Evolutionary conservation across 768 basidiomycete genomes (phyloP).

Genomic region (Leccinum incarnatum): DNA sequence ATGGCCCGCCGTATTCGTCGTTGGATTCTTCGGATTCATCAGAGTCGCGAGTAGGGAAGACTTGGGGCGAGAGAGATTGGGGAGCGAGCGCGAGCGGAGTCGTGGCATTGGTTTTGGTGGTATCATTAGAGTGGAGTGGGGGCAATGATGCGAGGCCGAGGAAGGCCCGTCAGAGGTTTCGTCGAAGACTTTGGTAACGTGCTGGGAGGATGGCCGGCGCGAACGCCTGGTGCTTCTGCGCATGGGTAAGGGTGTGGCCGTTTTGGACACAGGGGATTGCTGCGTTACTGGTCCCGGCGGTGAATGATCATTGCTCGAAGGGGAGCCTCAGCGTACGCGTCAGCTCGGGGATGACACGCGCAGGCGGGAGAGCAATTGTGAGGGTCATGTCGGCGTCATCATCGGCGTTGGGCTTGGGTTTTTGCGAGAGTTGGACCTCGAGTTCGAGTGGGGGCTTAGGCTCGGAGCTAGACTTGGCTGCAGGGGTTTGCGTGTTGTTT

Average conservation of each 20-base stretch:
- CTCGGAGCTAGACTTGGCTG: no score
- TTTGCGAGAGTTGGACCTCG: no score
- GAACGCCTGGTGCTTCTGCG: no score
- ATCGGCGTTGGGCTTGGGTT: no score
- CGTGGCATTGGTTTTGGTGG: neutral
- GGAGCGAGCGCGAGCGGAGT: neutral
- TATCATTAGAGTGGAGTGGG: constrained; percentile 16
- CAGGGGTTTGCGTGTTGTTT: no score
- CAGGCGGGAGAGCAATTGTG: constrained; percentile 6
- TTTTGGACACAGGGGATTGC: no score
- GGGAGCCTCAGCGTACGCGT: neutral
- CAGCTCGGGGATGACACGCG: constrained; percentile 28
- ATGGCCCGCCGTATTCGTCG: no score
- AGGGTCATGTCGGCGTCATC: constrained; percentile 3
- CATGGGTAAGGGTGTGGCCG: no score
- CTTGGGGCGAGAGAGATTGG: neutral
- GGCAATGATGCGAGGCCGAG: constrained; percentile 22
- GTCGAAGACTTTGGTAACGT: constrained; percentile 4
- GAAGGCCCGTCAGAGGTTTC: constrained; percentile 13
- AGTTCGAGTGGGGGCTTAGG: no score
- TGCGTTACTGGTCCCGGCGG: no score
- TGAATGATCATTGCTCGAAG: no score
- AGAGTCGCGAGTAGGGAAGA: neutral
- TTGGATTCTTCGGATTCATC: neutral
- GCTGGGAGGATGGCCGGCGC: no score